Base-by-base conservation (phyloP, 345 rosid genomes). In the Tarenaya hassleriana region DNA sequence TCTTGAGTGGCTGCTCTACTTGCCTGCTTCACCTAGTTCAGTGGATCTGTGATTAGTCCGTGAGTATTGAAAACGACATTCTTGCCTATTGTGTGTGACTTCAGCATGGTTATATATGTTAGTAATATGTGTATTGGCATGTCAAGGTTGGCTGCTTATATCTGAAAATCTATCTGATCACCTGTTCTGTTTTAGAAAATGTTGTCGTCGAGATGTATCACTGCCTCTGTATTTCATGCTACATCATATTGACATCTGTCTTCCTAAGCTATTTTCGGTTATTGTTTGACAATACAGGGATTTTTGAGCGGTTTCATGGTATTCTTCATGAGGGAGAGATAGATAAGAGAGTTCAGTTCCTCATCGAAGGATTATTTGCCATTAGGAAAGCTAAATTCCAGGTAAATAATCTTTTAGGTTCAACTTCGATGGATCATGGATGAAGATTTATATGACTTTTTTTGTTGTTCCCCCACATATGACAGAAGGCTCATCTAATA, bases 281-380 rank as follows among this genome's bases (percentile, higher is more conserved):
- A 24, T 47, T 55, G 41, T 24, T 69, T 44, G 35, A 57, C 46
- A 55, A 18, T 68, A 11, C 77, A 91, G 98, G 92, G 40, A 84
- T 84, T 47, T 87, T 91, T 77, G 96, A 91, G 68, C 76, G 96
- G 39, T 88, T 91, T 63, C 95, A 90, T 44, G 96, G 95, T 34
- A 88, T 91, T 50, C 83, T 92, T 57, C 96, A 84, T 62, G 98
- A 92, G 73, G 98, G 96, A 69, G 95, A 92, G 73, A 92, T 88
- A 14, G 95, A 88, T 62, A 88, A 85, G 69, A 74, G 97, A 13
- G 98, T 92, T 48, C 97, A 88, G 41, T 92, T 75, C 66, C 61
- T 92, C 72, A 88, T 88, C 46, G 97, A 92, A 79, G 86, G 88
- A 24, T 76, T 88, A 32, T 85, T 81, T 77, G 95, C 97, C 24